phyloP scores from a whole-genome alignment of 2,329 filamentous ascomycete species.

The Curvularia sp. region DNA sequence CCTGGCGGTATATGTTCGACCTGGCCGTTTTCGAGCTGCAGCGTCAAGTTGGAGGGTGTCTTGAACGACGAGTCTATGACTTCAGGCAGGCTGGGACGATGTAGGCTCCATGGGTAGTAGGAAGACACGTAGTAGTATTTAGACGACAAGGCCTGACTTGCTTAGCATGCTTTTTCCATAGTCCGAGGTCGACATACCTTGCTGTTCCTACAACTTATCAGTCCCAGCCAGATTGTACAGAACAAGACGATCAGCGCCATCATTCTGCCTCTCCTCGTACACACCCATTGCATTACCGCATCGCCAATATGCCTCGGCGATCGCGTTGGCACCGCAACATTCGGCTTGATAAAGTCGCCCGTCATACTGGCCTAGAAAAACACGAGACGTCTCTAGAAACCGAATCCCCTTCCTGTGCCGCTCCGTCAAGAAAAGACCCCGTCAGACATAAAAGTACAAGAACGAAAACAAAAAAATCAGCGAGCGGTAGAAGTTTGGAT shows the following conservation, averaged over 20 bases:
- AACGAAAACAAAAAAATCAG: neutral
- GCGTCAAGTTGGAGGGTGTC: constrained; percentile 43
- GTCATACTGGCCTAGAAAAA: constrained; percentile 23
- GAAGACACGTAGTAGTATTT: constrained; percentile 36
- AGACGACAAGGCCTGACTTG: constrained; percentile 32
- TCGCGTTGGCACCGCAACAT: constrained; percentile 37
- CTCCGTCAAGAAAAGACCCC: neutral
- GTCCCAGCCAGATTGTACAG: constrained; percentile 29
- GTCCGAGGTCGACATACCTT: constrained; percentile 23
- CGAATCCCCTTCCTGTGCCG: neutral
- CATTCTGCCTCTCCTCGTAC: constrained; percentile 40
- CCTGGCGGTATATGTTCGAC: constrained; percentile 35
- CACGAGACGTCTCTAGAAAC: neutral
- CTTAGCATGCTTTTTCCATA: constrained; percentile 9
- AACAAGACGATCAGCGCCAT: constrained; percentile 31
- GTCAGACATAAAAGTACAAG: neutral
- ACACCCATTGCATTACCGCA: constrained; percentile 42
- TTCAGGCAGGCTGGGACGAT: constrained; percentile 34
- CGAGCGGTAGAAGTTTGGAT: neutral
- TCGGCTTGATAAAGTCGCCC: constrained; percentile 32
- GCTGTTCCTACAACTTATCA: constrained; percentile 27
- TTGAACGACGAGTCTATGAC: constrained; percentile 37
- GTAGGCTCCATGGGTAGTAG: constrained; percentile 41
- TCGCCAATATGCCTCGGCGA: constrained; percentile 32
- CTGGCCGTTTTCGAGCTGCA: constrained; percentile 45